Conservation (phyloP, 345 rosid genomes). For the Lepidium didymum region DNA sequence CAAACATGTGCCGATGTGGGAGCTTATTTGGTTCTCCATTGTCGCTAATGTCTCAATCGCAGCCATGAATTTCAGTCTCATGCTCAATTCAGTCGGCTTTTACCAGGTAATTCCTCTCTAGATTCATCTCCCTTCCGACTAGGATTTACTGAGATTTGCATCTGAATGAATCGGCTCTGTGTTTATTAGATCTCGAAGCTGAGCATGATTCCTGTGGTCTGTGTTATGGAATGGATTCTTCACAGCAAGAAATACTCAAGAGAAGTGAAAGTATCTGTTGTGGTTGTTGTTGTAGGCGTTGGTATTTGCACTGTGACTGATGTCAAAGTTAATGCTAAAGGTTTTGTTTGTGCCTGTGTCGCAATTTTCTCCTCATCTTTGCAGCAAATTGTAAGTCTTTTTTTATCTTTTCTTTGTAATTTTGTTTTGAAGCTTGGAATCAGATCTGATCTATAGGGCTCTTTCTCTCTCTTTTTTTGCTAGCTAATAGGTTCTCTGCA, state of each 20-base stretch:
- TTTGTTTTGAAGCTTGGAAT: neutral
- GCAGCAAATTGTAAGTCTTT: conserved; percentile 82
- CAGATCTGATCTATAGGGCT: neutral
- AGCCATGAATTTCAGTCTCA: conserved; percentile 89
- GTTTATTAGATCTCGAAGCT: conserved; percentile 70
- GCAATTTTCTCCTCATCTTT: conserved; percentile 79
- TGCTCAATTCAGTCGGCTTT: conserved; percentile 94
- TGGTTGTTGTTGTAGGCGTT: conserved; percentile 82
- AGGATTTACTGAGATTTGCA: neutral
- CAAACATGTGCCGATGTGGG: conserved; percentile 85
- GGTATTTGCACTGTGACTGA: conserved; percentile 94
- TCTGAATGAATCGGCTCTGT: neutral
- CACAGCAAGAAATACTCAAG: conserved; percentile 66
- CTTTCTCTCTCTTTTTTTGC: neutral
- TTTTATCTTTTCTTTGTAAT: neutral
- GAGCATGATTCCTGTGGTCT: conserved; percentile 95
- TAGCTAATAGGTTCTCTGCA: conserved; percentile 91
- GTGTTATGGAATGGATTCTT: conserved; percentile 91
- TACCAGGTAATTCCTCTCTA: conserved; percentile 44
- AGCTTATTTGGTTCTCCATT: conserved; percentile 85
- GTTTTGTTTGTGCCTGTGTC: conserved; percentile 66
- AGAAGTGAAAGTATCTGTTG: conserved; percentile 67
- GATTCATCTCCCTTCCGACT: neutral
- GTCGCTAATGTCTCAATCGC: conserved; percentile 80
- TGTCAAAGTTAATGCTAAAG: conserved; percentile 84